Evolutionary conservation across 2,329 filamentous ascomycete species (phyloP).

Genomic region (Paracamarosporium sp.): DNA sequence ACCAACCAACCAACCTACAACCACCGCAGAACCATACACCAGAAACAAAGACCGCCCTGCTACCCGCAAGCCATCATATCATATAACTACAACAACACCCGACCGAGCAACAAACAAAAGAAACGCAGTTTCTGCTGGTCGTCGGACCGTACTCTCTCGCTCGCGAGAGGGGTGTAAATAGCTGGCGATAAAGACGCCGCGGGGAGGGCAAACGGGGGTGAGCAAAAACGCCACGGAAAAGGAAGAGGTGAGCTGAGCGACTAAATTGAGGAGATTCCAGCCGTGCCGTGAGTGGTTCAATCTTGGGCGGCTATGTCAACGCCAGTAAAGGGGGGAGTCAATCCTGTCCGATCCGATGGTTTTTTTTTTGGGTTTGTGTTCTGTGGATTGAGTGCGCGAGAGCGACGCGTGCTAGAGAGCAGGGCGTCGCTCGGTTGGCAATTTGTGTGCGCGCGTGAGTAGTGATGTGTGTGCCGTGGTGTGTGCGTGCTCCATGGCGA

Average conservation of each 20-base stretch:
- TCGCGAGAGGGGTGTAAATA: conserved; percentile 25
- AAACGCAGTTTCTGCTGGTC: conserved; percentile 39
- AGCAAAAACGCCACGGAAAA: conserved; percentile 30
- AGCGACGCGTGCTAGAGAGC: conserved; percentile 24
- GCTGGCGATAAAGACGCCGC: conserved; percentile 13
- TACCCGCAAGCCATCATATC: conserved; percentile 12
- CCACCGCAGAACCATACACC: conserved; percentile 28
- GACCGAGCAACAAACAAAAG: conserved; percentile 32
- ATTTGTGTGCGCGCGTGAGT: conserved; percentile 30
- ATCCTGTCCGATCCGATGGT: conserved; percentile 27
- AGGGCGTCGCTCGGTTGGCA: conserved; percentile 23
- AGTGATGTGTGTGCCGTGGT: conserved; percentile 16
- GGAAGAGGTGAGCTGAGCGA: conserved; percentile 8
- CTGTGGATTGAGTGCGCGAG: conserved; percentile 27
- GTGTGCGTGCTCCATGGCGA: conserved; percentile 15
- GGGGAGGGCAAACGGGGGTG: conserved; percentile 28
- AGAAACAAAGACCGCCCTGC: conserved; percentile 5
- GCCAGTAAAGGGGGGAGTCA: conserved; percentile 29
- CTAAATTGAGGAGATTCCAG: conserved; percentile 12
- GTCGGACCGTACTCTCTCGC: conserved; percentile 41
- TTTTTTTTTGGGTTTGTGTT: conserved; percentile 41
- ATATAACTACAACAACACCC: conserved; percentile 21
- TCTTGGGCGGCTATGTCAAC: conserved; percentile 16
- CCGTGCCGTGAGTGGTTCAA: conserved; percentile 7
- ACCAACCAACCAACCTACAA: no score